Base-by-base conservation (phyloP, 352 stramenopile genomes). In the Salisapilia sapeloensis region DNA sequence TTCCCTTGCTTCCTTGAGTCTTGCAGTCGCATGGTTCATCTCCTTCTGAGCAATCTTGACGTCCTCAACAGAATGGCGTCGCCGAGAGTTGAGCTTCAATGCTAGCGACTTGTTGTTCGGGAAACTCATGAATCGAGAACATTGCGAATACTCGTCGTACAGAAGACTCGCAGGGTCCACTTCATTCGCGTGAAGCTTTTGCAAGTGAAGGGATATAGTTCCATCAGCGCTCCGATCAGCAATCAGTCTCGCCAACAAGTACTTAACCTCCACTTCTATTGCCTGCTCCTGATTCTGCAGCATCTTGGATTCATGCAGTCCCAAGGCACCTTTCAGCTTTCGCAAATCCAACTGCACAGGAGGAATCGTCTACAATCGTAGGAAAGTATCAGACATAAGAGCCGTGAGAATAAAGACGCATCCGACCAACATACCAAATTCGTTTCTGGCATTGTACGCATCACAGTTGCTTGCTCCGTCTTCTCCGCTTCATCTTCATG, bases 61-160 rank as follows among this genome's bases (percentile, higher is more conserved):
- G 16, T 86, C 70, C 31, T 86, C 74, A 35, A 76, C 71, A 15
- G 74, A 84, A 38, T 86, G 74, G 18, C 74, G 74, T 40, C 71
- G 67, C 7, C 74, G 74, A 17, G 71, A 47, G 6, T 38, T 46
- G 7, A 83, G 46, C 13, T 89, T 64, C 2, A 44, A 62, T 0
- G 60, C 49, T n/a, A 76, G 33, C 11, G 33, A 30, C 13, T 75
- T 24, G 17, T 49, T 25, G 13, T 37, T 26, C 20, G 46, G 42
- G n/a, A n/a, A n/a, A 24, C 10, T 30, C 12, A 3, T 32, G 12
- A 31, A 23, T 8, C 16, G 19, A n/a, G n/a, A n/a, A n/a, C n/a
- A n/a, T n/a, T n/a, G 29, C 14, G 1, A 29, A 17, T 33, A 34
- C 9, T 28, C 20, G 4, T 19, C 19, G 21, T 38, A 33, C 11